Conservation (phyloP, 495 filamentous ascomycete genomes). For the Opeltia flavorubescens region DNA sequence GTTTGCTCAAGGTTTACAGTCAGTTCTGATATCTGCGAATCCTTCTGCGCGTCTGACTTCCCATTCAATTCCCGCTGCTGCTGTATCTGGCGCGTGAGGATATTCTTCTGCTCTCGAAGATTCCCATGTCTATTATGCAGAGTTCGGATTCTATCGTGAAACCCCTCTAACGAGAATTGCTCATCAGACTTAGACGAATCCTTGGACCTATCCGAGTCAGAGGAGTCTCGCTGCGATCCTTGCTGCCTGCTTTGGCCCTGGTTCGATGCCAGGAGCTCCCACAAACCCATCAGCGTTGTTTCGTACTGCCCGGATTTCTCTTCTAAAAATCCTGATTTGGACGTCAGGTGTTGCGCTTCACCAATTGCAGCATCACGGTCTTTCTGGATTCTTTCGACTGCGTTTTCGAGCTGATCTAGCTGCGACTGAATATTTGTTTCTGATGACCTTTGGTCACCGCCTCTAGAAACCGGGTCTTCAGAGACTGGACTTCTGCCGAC, state of each 20-base stretch:
- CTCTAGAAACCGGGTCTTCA: conserved; percentile 19
- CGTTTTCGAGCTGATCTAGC: conserved; percentile 37
- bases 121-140: conserved; percentile 41
- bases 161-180: conserved; percentile 49
- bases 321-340: conserved; percentile 9
- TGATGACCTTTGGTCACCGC: conserved; percentile 1
- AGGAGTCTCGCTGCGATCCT: conserved; percentile 33
- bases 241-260: conserved; percentile 43
- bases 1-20: conserved; percentile 33
- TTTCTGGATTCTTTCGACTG: conserved; percentile 25
- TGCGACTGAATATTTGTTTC: conserved; percentile 28
- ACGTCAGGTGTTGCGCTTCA: conserved; percentile 7
- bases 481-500: conserved; percentile 26
- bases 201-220: conserved; percentile 28
- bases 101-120: conserved; percentile 73
- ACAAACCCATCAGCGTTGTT: conserved; percentile 48
- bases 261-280: conserved; percentile 54
- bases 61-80: conserved; percentile 81
- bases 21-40: conserved; percentile 36
- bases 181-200: not conserved
- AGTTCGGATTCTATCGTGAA: conserved; percentile 63
- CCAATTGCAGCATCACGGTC: conserved; percentile 13
- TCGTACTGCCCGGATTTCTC: conserved; percentile 41
- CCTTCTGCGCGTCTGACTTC: conserved; percentile 43
- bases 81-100: conserved; percentile 75